Percentiles rank a stretch among this genome's conserved stretches.
These are phyloP conservation scores for Sphagnum tenellum DNA, from an alignment of 225 moss, liverwort and hornwort genomes.

Conservation along the genomic window DNA sequence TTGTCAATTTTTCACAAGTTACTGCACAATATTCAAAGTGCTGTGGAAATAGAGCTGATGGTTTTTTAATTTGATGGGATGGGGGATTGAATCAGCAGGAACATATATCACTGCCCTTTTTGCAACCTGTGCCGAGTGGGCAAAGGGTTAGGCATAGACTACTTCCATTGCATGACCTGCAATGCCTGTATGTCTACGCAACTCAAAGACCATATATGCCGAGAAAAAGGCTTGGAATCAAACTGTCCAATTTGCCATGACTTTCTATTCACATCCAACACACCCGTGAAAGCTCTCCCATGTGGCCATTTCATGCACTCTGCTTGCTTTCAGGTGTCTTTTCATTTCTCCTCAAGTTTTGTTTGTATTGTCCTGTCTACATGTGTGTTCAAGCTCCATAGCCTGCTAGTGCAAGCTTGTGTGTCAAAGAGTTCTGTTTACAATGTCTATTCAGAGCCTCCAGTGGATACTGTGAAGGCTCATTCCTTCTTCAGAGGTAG, in stretches of 20 bases:
- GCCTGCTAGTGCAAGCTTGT: too few species aligned
- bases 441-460: too few species aligned
- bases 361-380: too few species aligned
- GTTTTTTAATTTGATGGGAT: not conserved
- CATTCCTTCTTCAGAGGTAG: too few species aligned
- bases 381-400: too few species aligned
- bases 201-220: conserved; percentile 74
- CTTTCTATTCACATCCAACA: conserved; percentile 90
- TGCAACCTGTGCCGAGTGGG: conserved; percentile 99
- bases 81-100: conserved; percentile 23
- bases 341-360: not conserved
- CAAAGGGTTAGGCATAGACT: conserved; percentile 90
- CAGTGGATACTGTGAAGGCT: too few species aligned
- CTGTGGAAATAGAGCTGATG: not conserved
- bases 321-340: conserved; percentile 75
- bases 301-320: conserved; percentile 99
- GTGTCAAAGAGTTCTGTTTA: too few species aligned
- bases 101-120: conserved; percentile 94
- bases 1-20: too few species aligned
- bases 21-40: not conserved
- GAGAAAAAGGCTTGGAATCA: conserved; percentile 89
- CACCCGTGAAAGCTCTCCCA: conserved; percentile 93
- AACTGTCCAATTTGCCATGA: conserved; percentile 99
- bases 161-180: conserved; percentile 97
- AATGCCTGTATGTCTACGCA: conserved; percentile 89